Evolutionary conservation across 2,329 filamentous ascomycete species (phyloP), one percentile per base, ranked within the genome.

Genomic region (Aotearoamyces nothofagi): DNA sequence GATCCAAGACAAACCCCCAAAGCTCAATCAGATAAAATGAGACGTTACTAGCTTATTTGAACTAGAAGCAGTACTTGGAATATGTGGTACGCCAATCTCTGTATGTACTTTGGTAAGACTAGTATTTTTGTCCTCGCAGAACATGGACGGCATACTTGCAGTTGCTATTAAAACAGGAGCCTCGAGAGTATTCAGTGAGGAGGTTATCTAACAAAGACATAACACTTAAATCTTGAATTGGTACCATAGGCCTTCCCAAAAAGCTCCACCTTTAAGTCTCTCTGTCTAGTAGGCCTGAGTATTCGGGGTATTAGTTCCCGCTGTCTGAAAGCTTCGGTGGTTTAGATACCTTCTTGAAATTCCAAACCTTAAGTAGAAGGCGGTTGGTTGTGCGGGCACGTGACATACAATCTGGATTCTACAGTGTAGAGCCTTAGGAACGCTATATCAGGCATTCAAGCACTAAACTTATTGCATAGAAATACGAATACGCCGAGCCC

Each of bases 91-190:
- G 2, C 61, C 57, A 1, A 72, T 54, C 9, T 68, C 60, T 3
- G 61, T 59, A 34, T 71, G 78, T 1, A 69, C 72, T n/a, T 59
- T 52, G 0, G 77, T 72, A 0, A 71, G 62, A 1, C 71, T 76
- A 1, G 62, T 57, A 42, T 84, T 78, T 9, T 60, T 68, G 39
- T 79, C 69, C 0, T 55, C 46, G 39, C 84, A 75, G 44, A 78
- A 72, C 17, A 79, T 69, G 2, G 57, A 56, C 41, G 82, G 75
- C 0, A 80, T 73, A 0, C 78, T 78, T 2, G 83, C 60, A 0
- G 78, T 78, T 1, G 75, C 76, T 43, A 77, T 64, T 2, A 79
- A 45, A 1, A 78, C 39, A 0, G 72, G 73, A 16, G 27, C 36
- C 16, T 24, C 17, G 26, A 13, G 13, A 20, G 33, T 22, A 23